Evolutionary conservation across 2,329 filamentous ascomycete genomes (phyloP), one percentile per base, ranked within the genome.

Genomic region (Stylonectria norvegica): DNA sequence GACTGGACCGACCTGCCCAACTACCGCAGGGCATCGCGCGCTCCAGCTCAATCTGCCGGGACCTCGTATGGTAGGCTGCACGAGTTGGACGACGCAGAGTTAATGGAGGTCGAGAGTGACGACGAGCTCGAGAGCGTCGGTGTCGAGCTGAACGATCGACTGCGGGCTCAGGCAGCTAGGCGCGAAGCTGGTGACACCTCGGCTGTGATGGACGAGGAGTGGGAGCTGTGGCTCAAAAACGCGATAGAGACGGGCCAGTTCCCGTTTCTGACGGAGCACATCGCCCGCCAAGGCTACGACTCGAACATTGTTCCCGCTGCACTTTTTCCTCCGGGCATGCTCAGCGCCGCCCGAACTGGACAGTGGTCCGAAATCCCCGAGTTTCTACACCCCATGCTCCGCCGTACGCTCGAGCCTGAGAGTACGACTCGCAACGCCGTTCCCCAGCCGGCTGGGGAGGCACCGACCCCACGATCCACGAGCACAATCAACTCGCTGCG

Each of bases 151-250:
- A 85, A 86, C 54, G 73, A 82, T 58, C 75, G 76, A n/a, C 74
- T 86, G 17, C 71, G 79, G 36, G 77, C 79, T 44, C 77, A 79
- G 34, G 81, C 79, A 6, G 81, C 80, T 12, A 72, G 78, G 33
- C 75, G 79, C 40, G 78, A 82, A 48, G 75, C 78, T 4, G 81
- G 80, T 30, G 76, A 81, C 47, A 64, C 64, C 20, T 72, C 73
- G 12, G 71, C 75, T 33, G 72, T 78, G 18, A 71, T 86, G 50
- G 83, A 86, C 56, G 81, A 84, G 47, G 81, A 83, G 53, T 86
- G 81, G 81, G 83, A 87, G 61, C 81, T 85, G 60, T 87, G 82
- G 77, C 67, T 86, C 45, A 86, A 86, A 63, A 80, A 82, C 53
- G 81, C 78, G 30, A 76, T 83, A 34, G 83, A 86, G 55, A 71